phyloP scores from a whole-genome alignment of 352 stramenopile species.

The Phytophthora boehmeriae region DNA sequence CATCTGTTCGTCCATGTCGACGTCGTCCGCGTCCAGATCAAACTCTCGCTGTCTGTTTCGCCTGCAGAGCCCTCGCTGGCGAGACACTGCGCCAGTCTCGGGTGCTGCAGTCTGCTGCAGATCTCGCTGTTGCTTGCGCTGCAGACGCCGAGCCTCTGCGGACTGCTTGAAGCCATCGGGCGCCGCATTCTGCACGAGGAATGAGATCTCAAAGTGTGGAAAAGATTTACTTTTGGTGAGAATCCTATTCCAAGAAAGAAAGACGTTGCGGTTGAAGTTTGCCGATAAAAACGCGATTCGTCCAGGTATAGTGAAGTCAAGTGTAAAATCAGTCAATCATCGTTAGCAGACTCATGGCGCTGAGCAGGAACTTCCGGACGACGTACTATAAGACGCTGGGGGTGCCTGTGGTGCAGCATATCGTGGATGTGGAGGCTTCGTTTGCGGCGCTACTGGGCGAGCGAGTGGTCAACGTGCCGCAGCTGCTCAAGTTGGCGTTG shows the following conservation, averaged over 20 bases:
- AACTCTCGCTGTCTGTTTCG: constrained; percentile 44
- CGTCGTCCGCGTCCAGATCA: constrained; percentile 27
- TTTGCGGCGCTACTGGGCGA: constrained; percentile 72
- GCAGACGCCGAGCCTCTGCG: constrained; percentile 46
- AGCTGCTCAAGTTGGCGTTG: constrained; percentile 76
- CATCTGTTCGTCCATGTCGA: constrained; percentile 20
- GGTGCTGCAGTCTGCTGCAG: constrained; percentile 21
- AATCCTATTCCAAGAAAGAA: constrained; percentile 11
- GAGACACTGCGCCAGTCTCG: constrained; percentile 40
- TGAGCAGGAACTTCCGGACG: constrained; percentile 82
- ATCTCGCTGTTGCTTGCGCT: constrained; percentile 14
- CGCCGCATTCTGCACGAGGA: not conserved
- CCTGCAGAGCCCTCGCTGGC: constrained; percentile 29
- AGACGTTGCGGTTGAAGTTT: constrained; percentile 19
- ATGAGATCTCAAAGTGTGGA: not conserved
- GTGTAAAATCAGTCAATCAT: not conserved
- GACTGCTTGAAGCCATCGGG: not conserved
- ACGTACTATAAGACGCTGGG: constrained; percentile 91
- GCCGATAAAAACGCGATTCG: not conserved
- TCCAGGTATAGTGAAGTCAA: no score
- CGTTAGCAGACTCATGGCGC: constrained; percentile 32
- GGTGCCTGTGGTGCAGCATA: constrained; percentile 83
- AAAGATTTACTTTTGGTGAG: not conserved
- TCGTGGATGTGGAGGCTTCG: constrained; percentile 80
- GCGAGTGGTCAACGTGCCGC: constrained; percentile 55